Evolutionary conservation across 2,329 filamentous ascomycete genomes (phyloP).

Genomic region (Paracamarosporium sp.): DNA sequence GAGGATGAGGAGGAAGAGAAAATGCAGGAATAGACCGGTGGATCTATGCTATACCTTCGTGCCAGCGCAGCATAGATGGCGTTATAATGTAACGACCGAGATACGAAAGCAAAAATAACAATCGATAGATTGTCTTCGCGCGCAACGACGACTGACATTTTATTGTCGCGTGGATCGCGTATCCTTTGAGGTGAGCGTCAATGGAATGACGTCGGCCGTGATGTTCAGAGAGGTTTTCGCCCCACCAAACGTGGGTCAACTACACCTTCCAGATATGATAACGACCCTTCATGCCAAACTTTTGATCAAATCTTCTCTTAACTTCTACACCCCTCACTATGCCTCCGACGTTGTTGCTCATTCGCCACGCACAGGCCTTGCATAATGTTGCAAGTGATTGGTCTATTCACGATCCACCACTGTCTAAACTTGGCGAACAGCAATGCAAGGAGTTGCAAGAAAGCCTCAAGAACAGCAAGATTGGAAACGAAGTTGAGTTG

Average conservation of each 20-base stretch:
- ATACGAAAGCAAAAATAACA: constrained; percentile 10
- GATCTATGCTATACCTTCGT: constrained; percentile 22
- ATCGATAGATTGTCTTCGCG: neutral
- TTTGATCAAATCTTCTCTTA: neutral
- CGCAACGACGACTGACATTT: neutral
- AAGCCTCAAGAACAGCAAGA: constrained; percentile 43
- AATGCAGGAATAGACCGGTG: constrained; percentile 78
- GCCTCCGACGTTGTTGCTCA: constrained; percentile 55
- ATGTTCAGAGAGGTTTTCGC: neutral
- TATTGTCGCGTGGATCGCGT: neutral
- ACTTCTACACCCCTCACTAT: constrained; percentile 25
- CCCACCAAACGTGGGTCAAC: neutral
- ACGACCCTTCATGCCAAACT: neutral
- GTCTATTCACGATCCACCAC: constrained; percentile 50
- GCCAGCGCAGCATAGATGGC: constrained; percentile 34
- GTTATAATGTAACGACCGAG: constrained; percentile 34
- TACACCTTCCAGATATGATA: neutral
- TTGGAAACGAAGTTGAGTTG: constrained; percentile 56
- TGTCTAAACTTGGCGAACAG: constrained; percentile 49
- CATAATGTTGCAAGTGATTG: constrained; percentile 53
- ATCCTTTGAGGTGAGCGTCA: neutral
- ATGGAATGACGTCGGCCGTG: constrained; percentile 2
- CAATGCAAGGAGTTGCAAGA: constrained; percentile 51
- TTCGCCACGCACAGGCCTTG: constrained; percentile 54
- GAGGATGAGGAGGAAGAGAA: constrained; percentile 83